Base-by-base conservation (phyloP, 192 early-diverging fungal species). In the Coemansia sp. region DNA sequence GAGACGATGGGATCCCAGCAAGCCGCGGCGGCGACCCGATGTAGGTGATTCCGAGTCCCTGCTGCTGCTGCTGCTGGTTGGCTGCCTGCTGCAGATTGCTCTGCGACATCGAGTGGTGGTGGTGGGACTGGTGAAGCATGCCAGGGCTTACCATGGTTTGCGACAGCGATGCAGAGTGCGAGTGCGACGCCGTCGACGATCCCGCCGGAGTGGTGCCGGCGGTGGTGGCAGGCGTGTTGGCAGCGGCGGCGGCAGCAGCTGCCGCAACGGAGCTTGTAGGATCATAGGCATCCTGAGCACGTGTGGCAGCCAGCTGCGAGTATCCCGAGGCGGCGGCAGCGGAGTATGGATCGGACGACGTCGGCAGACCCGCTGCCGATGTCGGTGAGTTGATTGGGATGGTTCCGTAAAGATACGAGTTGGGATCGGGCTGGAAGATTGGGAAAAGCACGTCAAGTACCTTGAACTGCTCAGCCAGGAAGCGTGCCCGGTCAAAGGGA, bases 361-460 rank as follows among this genome's bases (percentile, higher is more conserved):
- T 17, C 7, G 78, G 74, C 63, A 79, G 68, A 17, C 72, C 76
- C 10, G 78, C 78, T 67, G 77, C 83, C 17, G 77, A 68, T 38
- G 76, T 74, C 13, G 76, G 79, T 67, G 84, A 78, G 48, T 67
- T 71, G n/a, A 82, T 70, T 17, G 81, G 81, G 41, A 81, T 70
- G 5, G 84, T 77, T 11, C 77, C 78, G 58, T 90, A 89, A 41
- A 93, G 70, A 70, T 88, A 90, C 38, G 84, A 61, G 58, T 84
- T 81, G 32, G 90, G 92, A 64, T 92, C 88, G 39, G 89, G 87
- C 61, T 88, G 88, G 67, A 93, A 87, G 44, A 93, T 85, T 44
- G 92, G 92, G 70, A 90, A 90, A 20, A 92, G 84, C 54, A 84
- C 79, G 6, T 92, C 90, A 32, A 85, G 72, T 5, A 93, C 90